These are phyloP conservation scores for Trichaptum fuscoviolaceum DNA, from an alignment of 768 basidiomycete species.

Conservation along the genomic window DNA sequence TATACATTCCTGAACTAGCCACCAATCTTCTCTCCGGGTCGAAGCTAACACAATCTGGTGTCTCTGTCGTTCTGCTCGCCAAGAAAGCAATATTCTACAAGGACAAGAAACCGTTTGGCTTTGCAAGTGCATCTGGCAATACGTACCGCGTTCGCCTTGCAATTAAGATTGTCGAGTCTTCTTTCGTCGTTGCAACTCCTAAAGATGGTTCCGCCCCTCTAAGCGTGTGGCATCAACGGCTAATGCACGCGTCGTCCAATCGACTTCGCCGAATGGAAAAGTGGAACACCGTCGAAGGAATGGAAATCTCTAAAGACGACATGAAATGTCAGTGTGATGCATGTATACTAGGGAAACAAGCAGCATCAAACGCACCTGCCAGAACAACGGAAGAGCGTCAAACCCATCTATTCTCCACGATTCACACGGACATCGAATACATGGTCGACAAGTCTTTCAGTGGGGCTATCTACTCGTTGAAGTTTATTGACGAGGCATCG, in stretches of 20 bases:
- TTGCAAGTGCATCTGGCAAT: slow-evolving; percentile 8
- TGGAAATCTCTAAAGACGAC: background rate
- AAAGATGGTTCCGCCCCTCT: background rate
- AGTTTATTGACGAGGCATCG: background rate
- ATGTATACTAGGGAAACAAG: no score
- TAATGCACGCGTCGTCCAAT: background rate
- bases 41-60: slow-evolving; percentile 15
- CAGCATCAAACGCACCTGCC: no score
- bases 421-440: no score
- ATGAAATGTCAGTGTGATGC: background rate
- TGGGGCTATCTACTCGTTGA: no score
- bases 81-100: slow-evolving; percentile 5
- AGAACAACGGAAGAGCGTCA: no score
- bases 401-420: no score
- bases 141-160: slow-evolving; percentile 17
- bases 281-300: background rate
- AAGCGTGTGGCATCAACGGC: background rate
- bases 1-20: slow-evolving; percentile 23
- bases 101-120: background rate
- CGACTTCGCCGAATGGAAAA: background rate
- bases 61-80: slow-evolving; percentile 13
- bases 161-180: slow-evolving; percentile 14
- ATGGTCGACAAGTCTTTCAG: no score
- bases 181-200: slow-evolving; percentile 10
- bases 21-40: slow-evolving; percentile 23